A percentile compares a stretch with the other conserved stretches of the same genome.
These are phyloP conservation scores for Blastobotrys attinorum DNA, from an alignment of 805 yeast species.

Conservation along the genomic window DNA sequence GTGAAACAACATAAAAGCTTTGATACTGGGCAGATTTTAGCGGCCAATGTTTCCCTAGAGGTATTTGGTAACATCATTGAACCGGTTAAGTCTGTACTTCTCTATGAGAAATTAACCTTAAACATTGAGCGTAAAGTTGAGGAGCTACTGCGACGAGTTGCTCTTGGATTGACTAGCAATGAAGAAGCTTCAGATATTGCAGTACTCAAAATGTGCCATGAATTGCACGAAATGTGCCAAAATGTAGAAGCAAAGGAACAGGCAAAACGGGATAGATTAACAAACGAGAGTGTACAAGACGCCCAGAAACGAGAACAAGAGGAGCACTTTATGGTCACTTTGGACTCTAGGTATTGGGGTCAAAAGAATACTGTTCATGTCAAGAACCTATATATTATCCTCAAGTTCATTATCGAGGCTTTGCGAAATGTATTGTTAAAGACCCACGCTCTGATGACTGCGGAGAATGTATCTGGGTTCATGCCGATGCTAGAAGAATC, in stretches of 20 bases:
- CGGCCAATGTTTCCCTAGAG: slow-evolving; percentile 53
- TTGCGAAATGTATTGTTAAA: slow-evolving; percentile 62
- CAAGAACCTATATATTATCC: slow-evolving; percentile 52
- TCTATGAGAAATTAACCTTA: slow-evolving; percentile 55
- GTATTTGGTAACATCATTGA: slow-evolving; percentile 49
- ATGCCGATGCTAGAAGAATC: slow-evolving; percentile 62
- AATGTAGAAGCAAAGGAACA: slow-evolving; percentile 19
- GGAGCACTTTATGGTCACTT: slow-evolving; percentile 66
- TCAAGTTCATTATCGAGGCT: slow-evolving; percentile 69
- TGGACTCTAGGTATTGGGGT: slow-evolving; percentile 38
- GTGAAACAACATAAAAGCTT: slow-evolving; percentile 82
- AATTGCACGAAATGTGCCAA: slow-evolving; percentile 46
- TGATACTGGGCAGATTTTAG: slow-evolving; percentile 75
- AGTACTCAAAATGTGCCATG: slow-evolving; percentile 64
- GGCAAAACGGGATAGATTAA: slow-evolving; percentile 16
- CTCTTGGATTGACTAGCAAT: slow-evolving; percentile 74
- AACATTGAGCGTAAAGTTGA: slow-evolving; percentile 69
- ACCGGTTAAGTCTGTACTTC: slow-evolving; percentile 58
- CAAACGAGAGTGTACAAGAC: slow-evolving; percentile 9
- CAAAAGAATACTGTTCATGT: slow-evolving; percentile 33
- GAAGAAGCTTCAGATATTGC: slow-evolving; percentile 48
- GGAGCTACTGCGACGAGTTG: slow-evolving; percentile 66
- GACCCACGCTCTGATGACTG: slow-evolving; percentile 51
- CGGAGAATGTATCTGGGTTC: slow-evolving; percentile 59
- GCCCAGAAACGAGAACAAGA: slow-evolving; percentile 35